Evolutionary conservation across 257 asterid genomes (phyloP).

Genomic region (Ilex asprella): DNA sequence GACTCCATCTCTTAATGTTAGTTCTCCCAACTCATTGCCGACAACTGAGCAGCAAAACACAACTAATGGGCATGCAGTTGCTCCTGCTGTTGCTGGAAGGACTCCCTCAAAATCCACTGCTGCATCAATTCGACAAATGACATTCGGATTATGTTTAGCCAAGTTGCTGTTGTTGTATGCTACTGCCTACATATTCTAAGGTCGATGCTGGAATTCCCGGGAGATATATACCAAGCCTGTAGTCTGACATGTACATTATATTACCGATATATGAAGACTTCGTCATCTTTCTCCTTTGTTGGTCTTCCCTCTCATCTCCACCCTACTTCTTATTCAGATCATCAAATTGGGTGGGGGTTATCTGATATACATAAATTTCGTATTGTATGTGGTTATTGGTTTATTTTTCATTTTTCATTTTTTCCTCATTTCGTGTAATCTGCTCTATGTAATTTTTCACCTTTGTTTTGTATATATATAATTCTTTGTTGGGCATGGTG

Average conservation of each 20-base stretch:
- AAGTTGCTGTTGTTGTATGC: conserved; percentile 19
- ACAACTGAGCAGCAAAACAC: conserved; percentile 51
- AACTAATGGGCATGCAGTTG: conserved; percentile 46
- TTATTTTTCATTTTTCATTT: too few relatives aligned
- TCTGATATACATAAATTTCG: too few relatives aligned
- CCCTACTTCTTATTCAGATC: too few relatives aligned
- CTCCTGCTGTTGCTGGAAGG: conserved; percentile 69
- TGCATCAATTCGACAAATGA: conserved; percentile 4
- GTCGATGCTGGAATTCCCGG: background rate
- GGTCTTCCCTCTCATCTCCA: too few relatives aligned
- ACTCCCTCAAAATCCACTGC: conserved; percentile 51
- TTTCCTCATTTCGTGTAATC: too few relatives aligned
- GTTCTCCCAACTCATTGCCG: conserved; percentile 60
- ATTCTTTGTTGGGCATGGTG: too few relatives aligned
- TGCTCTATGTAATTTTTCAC: too few relatives aligned
- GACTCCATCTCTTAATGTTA: conserved; percentile 33
- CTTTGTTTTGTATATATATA: too few relatives aligned
- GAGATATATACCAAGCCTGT: conserved; percentile 5
- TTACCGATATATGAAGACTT: too few relatives aligned
- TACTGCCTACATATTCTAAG: conserved; percentile 1
- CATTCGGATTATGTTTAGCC: conserved; percentile 20
- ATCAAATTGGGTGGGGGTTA: too few relatives aligned
- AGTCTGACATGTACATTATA: background rate
- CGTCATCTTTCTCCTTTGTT: too few relatives aligned
- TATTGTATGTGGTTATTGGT: too few relatives aligned